Evolutionary conservation across 192 early-diverging fungal species (phyloP).

Genomic region (Nowakowskiella sp.): DNA sequence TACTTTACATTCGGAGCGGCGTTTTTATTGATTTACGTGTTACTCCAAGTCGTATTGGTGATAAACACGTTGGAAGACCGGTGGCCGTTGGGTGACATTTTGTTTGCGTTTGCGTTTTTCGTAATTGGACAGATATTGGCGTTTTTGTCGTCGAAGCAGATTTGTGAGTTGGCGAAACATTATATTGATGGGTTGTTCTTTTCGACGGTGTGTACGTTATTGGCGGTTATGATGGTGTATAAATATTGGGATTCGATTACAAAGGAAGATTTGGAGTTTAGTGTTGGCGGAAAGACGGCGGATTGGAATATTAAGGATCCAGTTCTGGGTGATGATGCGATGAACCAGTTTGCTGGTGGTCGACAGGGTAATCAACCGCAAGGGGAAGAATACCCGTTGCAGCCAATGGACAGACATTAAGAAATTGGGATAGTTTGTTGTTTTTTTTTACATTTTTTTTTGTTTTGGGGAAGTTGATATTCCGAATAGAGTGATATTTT

Average conservation of each 20-base stretch:
- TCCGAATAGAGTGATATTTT: too few relatives aligned
- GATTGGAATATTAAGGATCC: conserved; percentile 78
- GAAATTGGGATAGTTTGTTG: too few relatives aligned
- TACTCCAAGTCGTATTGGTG: conserved; percentile 89
- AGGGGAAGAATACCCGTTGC: background rate
- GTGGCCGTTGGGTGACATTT: conserved; percentile 92
- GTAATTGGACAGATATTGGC: conserved; percentile 74
- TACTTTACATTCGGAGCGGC: conserved; percentile 82
- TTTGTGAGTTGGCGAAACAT: conserved; percentile 85
- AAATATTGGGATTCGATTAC: conserved; percentile 99
- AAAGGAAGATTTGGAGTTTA: conserved; percentile 96
- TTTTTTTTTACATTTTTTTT: too few relatives aligned
- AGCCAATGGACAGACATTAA: too few relatives aligned
- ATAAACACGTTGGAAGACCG: conserved; percentile 90
- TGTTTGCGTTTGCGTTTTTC: conserved; percentile 84
- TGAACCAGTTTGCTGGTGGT: conserved; percentile 16
- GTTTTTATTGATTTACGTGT: conserved; percentile 75
- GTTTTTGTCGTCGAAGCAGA: conserved; percentile 68
- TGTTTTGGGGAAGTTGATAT: too few relatives aligned
- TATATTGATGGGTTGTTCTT: conserved; percentile 98
- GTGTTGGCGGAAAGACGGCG: conserved; percentile 72
- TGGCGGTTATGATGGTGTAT: conserved; percentile 98
- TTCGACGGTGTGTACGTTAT: conserved; percentile 77
- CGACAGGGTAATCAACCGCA: background rate
- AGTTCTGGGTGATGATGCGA: conserved; percentile 38